Percentiles rank a stretch among this genome's conserved stretches.
Conservation (phyloP, 2,329 filamentous ascomycete genomes). For the Sclerotinia sclerotiorum region DNA sequence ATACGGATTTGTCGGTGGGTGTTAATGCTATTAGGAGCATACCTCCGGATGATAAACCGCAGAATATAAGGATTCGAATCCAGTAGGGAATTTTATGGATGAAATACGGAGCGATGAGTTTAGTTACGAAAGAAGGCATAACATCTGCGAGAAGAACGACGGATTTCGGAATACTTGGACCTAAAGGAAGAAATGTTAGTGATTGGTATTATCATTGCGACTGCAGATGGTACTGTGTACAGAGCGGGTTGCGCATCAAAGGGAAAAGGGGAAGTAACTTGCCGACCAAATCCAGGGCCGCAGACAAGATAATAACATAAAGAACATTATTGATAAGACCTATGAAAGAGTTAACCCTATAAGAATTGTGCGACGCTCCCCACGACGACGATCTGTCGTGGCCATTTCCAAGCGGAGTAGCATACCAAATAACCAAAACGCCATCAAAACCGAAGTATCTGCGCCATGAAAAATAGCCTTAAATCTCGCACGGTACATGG, state of each 20-base stretch:
- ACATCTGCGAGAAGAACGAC: slow-evolving; percentile 92
- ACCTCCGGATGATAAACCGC: slow-evolving; percentile 71
- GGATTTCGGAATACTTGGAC: slow-evolving; percentile 80
- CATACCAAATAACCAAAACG: slow-evolving; percentile 93
- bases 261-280: background rate
- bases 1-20: slow-evolving; percentile 63
- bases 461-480: slow-evolving; percentile 62
- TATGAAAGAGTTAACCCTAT: slow-evolving; percentile 41
- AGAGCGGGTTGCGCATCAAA: background rate
- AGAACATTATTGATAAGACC: slow-evolving; percentile 95
- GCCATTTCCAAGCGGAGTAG: slow-evolving; percentile 6
- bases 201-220: background rate
- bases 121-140: slow-evolving; percentile 82
- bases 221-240: background rate
- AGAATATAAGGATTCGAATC: slow-evolving; percentile 71
- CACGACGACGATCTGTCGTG: background rate
- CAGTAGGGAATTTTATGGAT: slow-evolving; percentile 85
- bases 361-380: background rate
- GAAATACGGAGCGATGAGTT: slow-evolving; percentile 88
- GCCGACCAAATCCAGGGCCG: slow-evolving; percentile 88
- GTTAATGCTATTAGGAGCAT: slow-evolving; percentile 89
- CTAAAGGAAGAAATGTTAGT: background rate
- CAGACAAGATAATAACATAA: slow-evolving; percentile 94
- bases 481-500: slow-evolving; percentile 67
- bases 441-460: slow-evolving; percentile 69